Evolutionary conservation across 768 basidiomycete species (phyloP).

Genomic region (Austroboletus festivus): DNA sequence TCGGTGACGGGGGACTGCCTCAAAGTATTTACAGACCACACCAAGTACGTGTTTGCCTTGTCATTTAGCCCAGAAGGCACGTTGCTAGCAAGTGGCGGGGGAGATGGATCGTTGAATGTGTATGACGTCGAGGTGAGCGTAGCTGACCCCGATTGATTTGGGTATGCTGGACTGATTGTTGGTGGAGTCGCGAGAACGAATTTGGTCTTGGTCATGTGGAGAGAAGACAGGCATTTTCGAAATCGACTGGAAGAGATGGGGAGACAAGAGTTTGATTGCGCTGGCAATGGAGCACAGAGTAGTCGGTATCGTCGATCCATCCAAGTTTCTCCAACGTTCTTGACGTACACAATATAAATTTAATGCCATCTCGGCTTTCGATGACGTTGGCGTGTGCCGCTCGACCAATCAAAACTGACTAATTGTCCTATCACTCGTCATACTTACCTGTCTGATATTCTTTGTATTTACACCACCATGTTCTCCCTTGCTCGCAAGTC

Average conservation of each 20-base stretch:
- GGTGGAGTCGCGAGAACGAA: slow-evolving; percentile 42
- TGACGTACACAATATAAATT: background rate
- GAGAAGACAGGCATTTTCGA: slow-evolving; percentile 70
- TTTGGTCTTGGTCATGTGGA: slow-evolving; percentile 65
- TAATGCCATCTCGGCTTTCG: background rate
- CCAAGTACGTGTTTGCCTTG: slow-evolving; percentile 66
- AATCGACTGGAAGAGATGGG: slow-evolving; percentile 67
- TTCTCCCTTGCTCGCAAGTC: slow-evolving; percentile 10
- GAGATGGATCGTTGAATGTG: slow-evolving; percentile 73
- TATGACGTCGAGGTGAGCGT: slow-evolving; percentile 65
- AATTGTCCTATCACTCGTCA: background rate
- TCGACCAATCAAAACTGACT: slow-evolving; percentile 13
- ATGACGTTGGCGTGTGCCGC: slow-evolving; percentile 13
- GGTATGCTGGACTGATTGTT: slow-evolving; percentile 7
- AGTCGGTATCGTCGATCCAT: slow-evolving; percentile 66
- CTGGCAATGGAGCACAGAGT: slow-evolving; percentile 64
- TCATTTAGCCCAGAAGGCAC: slow-evolving; percentile 73
- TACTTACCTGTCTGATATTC: background rate
- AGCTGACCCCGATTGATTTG: slow-evolving; percentile 15
- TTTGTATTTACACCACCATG: slow-evolving; percentile 15
- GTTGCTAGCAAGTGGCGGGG: slow-evolving; percentile 73
- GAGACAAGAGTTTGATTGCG: slow-evolving; percentile 56
- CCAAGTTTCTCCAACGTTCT: slow-evolving; percentile 29
- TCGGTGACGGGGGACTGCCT: slow-evolving; percentile 73
- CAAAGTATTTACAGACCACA: slow-evolving; percentile 68